Percentiles rank a stretch among this genome's conserved stretches.
Evolutionary conservation across 768 basidiomycete genomes (phyloP).

Genomic region (Collybiopsis luxurians): DNA sequence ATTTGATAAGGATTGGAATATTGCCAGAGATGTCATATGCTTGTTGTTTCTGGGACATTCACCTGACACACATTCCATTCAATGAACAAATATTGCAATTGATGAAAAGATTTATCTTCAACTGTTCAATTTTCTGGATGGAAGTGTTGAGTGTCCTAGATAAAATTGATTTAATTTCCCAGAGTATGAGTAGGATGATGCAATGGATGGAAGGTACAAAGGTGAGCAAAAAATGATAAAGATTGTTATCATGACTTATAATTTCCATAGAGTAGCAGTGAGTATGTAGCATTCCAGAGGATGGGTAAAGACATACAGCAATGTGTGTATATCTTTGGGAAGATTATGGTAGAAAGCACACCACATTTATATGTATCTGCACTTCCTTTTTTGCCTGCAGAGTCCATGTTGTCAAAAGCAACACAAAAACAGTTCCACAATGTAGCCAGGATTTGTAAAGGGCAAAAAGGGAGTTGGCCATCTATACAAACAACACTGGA

Average conservation of each 20-base stretch:
- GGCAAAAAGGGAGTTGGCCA: background rate
- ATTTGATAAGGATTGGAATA: background rate
- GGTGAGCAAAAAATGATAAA: no score
- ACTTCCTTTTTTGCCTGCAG: slow-evolving; percentile 17
- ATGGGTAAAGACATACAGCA: background rate
- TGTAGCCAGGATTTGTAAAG: background rate
- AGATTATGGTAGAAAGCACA: slow-evolving; percentile 8
- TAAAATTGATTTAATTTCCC: background rate
- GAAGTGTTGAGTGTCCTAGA: background rate
- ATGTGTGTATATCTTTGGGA: slow-evolving; percentile 6
- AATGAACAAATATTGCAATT: background rate
- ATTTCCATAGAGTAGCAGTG: no score
- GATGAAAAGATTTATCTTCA: background rate
- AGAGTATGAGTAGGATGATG: no score
- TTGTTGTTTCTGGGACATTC: background rate
- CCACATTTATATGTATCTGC: slow-evolving; percentile 25
- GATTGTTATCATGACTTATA: no score
- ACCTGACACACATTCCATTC: background rate
- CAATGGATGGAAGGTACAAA: background rate
- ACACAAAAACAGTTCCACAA: background rate
- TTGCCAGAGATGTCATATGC: background rate
- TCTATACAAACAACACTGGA: background rate
- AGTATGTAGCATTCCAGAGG: background rate
- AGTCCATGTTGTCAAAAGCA: slow-evolving; percentile 10
- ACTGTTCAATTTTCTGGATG: background rate